These are phyloP conservation scores for Lodderomyces pseudojiufengensis DNA, from an alignment of 1,139 yeast genomes.

Conservation along the genomic window DNA sequence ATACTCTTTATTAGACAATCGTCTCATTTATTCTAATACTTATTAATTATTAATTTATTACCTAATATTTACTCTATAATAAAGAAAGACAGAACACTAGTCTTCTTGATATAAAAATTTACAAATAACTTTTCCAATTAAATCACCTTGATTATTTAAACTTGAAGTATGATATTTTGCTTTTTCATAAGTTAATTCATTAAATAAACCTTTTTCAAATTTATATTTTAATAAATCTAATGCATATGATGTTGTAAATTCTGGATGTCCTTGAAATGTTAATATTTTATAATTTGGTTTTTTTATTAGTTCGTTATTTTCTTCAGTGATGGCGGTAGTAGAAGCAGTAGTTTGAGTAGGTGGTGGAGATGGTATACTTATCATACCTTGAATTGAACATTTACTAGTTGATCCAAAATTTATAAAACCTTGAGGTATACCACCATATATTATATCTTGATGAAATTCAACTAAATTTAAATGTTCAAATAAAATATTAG, in stretches of 20 bases:
- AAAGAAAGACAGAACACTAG: not conserved
- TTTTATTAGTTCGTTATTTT: constrained; percentile 20
- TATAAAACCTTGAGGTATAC: constrained; percentile 24
- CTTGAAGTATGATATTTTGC: constrained; percentile 26
- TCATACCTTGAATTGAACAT: constrained; percentile 61
- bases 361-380: constrained; percentile 22
- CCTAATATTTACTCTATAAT: too few species aligned
- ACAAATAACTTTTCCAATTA: constrained; percentile 31
- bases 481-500: constrained; percentile 18
- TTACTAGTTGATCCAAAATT: constrained; percentile 51
- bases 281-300: constrained; percentile 40
- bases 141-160: constrained; percentile 33
- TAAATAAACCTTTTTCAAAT: constrained; percentile 16
- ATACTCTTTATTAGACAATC: too few species aligned
- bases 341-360: too few species aligned
- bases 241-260: constrained; percentile 47
- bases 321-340: too few species aligned
- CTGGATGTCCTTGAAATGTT: constrained; percentile 91
- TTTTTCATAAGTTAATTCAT: constrained; percentile 23
- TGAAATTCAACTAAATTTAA: constrained; percentile 61
- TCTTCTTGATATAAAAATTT: constrained; percentile 18
- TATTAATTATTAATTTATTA: too few species aligned
- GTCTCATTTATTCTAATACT: too few species aligned
- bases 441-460: constrained; percentile 56
- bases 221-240: constrained; percentile 23